Conservation (phyloP, 495 filamentous ascomycete genomes). For the Penicillium daleae region DNA sequence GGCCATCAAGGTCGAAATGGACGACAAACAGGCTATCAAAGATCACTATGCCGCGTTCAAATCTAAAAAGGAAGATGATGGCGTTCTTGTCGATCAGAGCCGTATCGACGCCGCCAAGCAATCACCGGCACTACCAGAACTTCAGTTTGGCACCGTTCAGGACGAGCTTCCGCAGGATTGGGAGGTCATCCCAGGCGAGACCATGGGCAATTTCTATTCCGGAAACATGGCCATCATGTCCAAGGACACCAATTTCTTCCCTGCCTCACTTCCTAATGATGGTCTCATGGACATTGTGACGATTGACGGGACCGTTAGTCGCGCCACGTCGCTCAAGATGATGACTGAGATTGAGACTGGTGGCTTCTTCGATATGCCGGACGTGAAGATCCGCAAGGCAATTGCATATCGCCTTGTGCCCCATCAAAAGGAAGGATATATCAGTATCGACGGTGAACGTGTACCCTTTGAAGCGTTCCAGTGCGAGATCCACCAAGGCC, state of each 20-base stretch:
- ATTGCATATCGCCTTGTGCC: conserved; percentile 82
- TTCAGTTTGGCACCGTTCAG: conserved; percentile 78
- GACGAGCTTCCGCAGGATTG: conserved; percentile 77
- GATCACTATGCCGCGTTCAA: conserved; percentile 66
- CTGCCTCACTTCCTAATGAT: conserved; percentile 80
- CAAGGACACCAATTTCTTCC: conserved; percentile 85
- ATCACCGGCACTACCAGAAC: conserved; percentile 63
- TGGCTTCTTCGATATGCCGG: conserved; percentile 74
- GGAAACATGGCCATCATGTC: conserved; percentile 97
- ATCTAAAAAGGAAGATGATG: conserved; percentile 31
- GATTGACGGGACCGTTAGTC: conserved; percentile 73
- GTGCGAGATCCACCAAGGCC: conserved; percentile 80
- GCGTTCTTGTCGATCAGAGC: conserved; percentile 18
- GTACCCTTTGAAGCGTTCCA: conserved; percentile 88
- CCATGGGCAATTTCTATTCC: conserved; percentile 88
- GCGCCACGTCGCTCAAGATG: conserved; percentile 63
- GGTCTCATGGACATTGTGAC: conserved; percentile 84
- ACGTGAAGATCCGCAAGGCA: conserved; percentile 81
- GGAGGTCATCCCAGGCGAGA: conserved; percentile 70
- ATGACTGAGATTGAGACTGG: conserved; percentile 71
- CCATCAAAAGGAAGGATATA: conserved; percentile 70
- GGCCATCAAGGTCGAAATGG: conserved; percentile 76
- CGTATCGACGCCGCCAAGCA: conserved; percentile 30
- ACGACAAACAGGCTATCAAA: conserved; percentile 75
- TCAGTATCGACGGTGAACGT: conserved; percentile 92